Evolutionary conservation across 805 yeast species (phyloP).

Genomic region (Wickerhamomyces ciferrii): DNA sequence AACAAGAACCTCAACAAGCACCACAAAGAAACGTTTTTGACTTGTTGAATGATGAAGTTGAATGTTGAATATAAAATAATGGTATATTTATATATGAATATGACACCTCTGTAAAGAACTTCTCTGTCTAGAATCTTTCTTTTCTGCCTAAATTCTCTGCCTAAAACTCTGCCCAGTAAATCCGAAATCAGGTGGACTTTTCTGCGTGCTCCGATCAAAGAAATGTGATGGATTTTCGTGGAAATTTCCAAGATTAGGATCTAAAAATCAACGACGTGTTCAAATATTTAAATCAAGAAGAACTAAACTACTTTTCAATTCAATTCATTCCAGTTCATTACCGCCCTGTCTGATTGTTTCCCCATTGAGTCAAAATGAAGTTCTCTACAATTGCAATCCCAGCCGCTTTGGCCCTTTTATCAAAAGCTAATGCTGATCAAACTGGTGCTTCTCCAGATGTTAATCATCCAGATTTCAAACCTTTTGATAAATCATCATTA

Average conservation of each 20-base stretch:
- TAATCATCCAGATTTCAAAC: conserved; percentile 28
- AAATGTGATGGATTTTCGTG: background rate
- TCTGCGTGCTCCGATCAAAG: background rate
- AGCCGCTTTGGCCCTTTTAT: conserved; percentile 16
- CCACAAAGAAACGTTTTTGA: conserved; percentile 22
- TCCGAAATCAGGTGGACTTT: background rate
- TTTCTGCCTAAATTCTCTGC: background rate
- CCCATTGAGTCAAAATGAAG: conserved; percentile 11
- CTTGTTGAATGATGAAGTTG: conserved; percentile 26
- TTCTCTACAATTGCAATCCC: conserved; percentile 17
- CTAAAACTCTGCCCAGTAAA: background rate
- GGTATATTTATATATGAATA: no score
- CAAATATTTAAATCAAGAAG: background rate
- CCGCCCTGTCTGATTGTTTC: background rate
- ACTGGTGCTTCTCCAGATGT: conserved; percentile 7
- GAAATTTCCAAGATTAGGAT: background rate
- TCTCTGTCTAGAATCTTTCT: no score
- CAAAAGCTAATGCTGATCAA: conserved; percentile 9
- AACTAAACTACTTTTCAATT: background rate
- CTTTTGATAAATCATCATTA: conserved; percentile 32
- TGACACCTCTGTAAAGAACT: background rate
- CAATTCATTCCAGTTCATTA: no score
- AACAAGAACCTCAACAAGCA: background rate
- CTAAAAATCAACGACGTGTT: background rate
- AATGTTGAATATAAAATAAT: conserved; percentile 11